These are phyloP conservation scores for Penium margaritaceum DNA, from an alignment of 139 green algal genomes.

Conservation along the genomic window DNA sequence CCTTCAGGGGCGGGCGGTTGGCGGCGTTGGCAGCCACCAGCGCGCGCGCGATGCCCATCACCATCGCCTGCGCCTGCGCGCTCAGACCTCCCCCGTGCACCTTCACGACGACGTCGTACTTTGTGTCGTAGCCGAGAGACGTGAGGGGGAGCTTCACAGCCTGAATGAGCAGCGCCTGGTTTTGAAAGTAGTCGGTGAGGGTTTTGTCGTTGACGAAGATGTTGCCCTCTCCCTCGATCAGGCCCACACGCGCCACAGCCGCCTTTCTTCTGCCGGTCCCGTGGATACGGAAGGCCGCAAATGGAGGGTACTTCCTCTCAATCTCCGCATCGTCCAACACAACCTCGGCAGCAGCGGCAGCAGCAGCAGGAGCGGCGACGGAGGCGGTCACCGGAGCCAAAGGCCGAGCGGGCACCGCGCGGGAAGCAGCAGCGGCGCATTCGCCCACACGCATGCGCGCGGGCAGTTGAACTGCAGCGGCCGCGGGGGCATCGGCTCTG, in stretches of 20 bases:
- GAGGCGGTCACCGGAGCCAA: no score
- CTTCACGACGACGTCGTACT: conserved; percentile 41
- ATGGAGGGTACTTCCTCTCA: conserved; percentile 12
- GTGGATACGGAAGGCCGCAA: conserved; percentile 23
- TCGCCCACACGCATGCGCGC: no score
- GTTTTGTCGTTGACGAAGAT: conserved; percentile 26
- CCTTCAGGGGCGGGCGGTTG: conserved; percentile 37
- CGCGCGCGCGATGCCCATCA: conserved; percentile 25
- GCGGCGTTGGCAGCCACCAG: conserved; percentile 28
- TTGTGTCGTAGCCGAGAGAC: conserved; percentile 26
- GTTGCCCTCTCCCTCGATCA: conserved; percentile 29
- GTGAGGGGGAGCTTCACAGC: conserved; percentile 19
- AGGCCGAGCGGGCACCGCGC: no score
- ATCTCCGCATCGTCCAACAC: no score
- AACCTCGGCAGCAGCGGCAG: no score
- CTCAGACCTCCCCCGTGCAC: conserved; percentile 25
- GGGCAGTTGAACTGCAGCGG: no score
- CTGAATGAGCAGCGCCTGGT: conserved; percentile 32
- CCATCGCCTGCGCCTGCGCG: conserved; percentile 33
- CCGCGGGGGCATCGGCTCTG: no score
- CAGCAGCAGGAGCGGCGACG: no score
- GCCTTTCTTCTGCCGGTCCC: conserved; percentile 35
- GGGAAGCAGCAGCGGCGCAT: no score
- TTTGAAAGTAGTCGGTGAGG: conserved; percentile 33
- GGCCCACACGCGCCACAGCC: conserved; percentile 30